Evolutionary conservation across 768 basidiomycete species (phyloP).

Genomic region (Melanogaster broomeanus): DNA sequence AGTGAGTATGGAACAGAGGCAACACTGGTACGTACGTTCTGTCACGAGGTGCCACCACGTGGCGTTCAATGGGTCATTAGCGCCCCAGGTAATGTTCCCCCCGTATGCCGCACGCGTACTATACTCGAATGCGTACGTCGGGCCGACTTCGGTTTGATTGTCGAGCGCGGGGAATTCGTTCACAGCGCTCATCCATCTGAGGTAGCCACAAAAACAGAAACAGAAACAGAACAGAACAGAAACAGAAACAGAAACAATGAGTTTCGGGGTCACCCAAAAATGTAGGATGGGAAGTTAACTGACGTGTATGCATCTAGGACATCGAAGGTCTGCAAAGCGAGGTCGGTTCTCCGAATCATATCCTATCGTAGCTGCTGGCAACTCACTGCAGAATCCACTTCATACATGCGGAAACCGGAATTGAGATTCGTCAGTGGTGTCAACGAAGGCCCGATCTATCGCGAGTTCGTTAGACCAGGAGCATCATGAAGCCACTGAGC

Average conservation of each 20-base stretch:
- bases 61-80: constrained; percentile 67
- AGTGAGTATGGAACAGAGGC: too few relatives aligned
- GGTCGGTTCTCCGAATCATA: too few relatives aligned
- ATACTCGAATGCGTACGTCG: constrained; percentile 62
- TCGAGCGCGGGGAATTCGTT: constrained; percentile 58
- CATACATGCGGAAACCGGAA: constrained; percentile 60
- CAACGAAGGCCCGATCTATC: too few relatives aligned
- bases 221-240: too few relatives aligned
- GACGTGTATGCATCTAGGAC: constrained; percentile 78
- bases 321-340: too few relatives aligned
- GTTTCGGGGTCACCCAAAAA: too few relatives aligned
- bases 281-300: too few relatives aligned
- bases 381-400: constrained; percentile 39
- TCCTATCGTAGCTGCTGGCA: not conserved
- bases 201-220: not conserved
- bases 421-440: constrained; percentile 60
- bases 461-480: too few relatives aligned
- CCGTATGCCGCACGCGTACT: constrained; percentile 70
- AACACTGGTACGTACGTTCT: constrained; percentile 58
- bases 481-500: too few relatives aligned
- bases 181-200: constrained; percentile 67
- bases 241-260: too few relatives aligned
- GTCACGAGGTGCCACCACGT: constrained; percentile 83
- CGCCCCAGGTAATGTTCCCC: constrained; percentile 50
- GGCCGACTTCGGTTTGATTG: constrained; percentile 53